Base-by-base conservation (phyloP, 2,329 filamentous ascomycete genomes). In the Penicillium sp. region DNA sequence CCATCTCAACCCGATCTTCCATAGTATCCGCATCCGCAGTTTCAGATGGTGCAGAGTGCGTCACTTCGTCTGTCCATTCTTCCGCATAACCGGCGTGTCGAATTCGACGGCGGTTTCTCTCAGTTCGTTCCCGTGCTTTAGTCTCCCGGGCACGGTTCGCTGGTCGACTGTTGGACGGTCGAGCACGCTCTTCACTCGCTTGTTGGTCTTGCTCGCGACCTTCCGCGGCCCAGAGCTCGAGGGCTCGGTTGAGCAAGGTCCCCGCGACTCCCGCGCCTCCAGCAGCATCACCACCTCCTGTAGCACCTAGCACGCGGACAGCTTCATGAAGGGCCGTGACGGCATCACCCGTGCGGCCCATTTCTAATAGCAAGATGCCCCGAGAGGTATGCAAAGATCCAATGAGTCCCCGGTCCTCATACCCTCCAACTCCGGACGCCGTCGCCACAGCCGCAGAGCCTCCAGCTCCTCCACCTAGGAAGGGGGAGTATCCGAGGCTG, bases 351-450 rank as follows among this genome's bases (percentile, higher is more conserved):
- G 87, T 85, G 54, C 86, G 83, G 16, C 86, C 87, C 67, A 92
- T 82, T 70, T 97, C 92, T 67, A 98, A 84, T 57, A 94, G 83
- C 13, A 96, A 89, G 16, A 98, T 81, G 0, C 92, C 94, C 70
- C 96, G 75, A 48, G 79, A 80, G 6, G 79, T 81, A 63, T 82
- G 77, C 25, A 82, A 74, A 5, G 78, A 80, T 3, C 80, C 80
- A 30, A 79, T 71, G 52, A 82, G 69, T 3, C 79, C 79, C 7
- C 79, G 73, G 59, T 81, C 80, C 64, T 81, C 80, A 55, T 81
- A 81, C 7, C 79, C 79, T 40, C 78, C 77, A 14, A 80, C 79
- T 2, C 76, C 77, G 8, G 76, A 73, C 2, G 77, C 73, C 1
- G 70, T 68, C 11, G 75, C 71, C 28, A 77, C 71, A 1, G 74